Conservation (phyloP, 2,329 filamentous ascomycete genomes). For the Pseudogymnoascus sp. region DNA sequence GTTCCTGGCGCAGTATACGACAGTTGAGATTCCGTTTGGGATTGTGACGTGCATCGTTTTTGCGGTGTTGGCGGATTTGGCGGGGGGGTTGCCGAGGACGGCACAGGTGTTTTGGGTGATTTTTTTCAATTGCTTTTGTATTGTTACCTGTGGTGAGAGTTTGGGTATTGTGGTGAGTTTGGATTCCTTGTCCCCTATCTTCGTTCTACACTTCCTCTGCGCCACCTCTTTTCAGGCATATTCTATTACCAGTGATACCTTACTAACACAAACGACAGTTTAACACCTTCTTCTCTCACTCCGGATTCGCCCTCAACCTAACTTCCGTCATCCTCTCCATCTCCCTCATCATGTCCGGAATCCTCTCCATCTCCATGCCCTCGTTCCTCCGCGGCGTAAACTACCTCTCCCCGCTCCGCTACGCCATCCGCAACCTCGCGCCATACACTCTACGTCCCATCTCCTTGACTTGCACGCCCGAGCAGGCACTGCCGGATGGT, state of each 20-base stretch:
- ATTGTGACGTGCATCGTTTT: slow-evolving; percentile 57
- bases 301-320: slow-evolving; percentile 67
- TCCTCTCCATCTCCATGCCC: slow-evolving; percentile 64
- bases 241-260: neutral
- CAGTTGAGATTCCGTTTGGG: slow-evolving; percentile 66
- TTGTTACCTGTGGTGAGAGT: slow-evolving; percentile 67
- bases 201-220: neutral
- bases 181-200: neutral
- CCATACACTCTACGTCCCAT: slow-evolving; percentile 55
- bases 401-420: slow-evolving; percentile 64
- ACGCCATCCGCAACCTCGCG: slow-evolving; percentile 57
- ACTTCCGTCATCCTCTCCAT: slow-evolving; percentile 63
- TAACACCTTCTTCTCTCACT: slow-evolving; percentile 67
- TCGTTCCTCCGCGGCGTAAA: slow-evolving; percentile 58
- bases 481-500: slow-evolving; percentile 51
- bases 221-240: too few relatives aligned
- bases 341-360: slow-evolving; percentile 61
- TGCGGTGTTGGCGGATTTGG: slow-evolving; percentile 54
- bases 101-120: slow-evolving; percentile 58
- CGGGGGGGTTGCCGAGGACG: slow-evolving; percentile 55
- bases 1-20: slow-evolving; percentile 62
- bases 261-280: slow-evolving; percentile 35
- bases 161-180: slow-evolving; percentile 54
- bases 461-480: slow-evolving; percentile 53
- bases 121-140: slow-evolving; percentile 61